phyloP scores from a whole-genome alignment of 352 stramenopile genomes.

The Phytophthora chlamydospora region DNA sequence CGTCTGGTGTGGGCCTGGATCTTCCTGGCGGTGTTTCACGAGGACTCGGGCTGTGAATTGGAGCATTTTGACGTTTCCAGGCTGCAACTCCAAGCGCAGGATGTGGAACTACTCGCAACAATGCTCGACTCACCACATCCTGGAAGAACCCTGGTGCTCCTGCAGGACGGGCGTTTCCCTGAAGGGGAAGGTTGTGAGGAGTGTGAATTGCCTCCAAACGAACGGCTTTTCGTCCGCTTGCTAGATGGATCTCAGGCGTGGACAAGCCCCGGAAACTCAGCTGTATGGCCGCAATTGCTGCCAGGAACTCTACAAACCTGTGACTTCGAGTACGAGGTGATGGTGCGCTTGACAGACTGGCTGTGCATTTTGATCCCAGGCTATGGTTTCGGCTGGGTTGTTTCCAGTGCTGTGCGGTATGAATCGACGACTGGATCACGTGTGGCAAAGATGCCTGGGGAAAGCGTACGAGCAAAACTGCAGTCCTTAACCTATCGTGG shows the following conservation, averaged over 20 bases:
- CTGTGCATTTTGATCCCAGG: slow-evolving; percentile 47
- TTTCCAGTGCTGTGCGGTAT: slow-evolving; percentile 22
- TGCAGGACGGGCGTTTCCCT: slow-evolving; percentile 25
- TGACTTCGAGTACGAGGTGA: slow-evolving; percentile 42
- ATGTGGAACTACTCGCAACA: slow-evolving; percentile 8
- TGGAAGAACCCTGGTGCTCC: slow-evolving; percentile 21
- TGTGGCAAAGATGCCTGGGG: background rate
- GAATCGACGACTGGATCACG: slow-evolving; percentile 9
- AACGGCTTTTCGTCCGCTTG: slow-evolving; percentile 31
- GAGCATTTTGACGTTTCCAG: slow-evolving; percentile 34
- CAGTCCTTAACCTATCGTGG: slow-evolving; percentile 31
- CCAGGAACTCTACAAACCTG: background rate
- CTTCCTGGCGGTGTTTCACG: slow-evolving; percentile 49
- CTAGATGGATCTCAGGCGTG: slow-evolving; percentile 28
- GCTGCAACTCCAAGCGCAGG: slow-evolving; percentile 21
- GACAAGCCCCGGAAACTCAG: slow-evolving; percentile 11
- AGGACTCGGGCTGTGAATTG: slow-evolving; percentile 35
- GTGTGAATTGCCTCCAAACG: slow-evolving; percentile 17
- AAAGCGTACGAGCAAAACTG: slow-evolving; percentile 10
- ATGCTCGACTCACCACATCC: slow-evolving; percentile 31
- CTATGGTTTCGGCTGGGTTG: slow-evolving; percentile 42
- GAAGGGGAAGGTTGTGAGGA: slow-evolving; percentile 35
- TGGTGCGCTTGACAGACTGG: slow-evolving; percentile 27
- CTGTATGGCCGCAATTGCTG: slow-evolving; percentile 23
- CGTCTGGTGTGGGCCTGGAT: slow-evolving; percentile 47